These are phyloP conservation scores for Mucor racemosus DNA, from an alignment of 371 early-diverging fungal species.

Conservation along the genomic window DNA sequence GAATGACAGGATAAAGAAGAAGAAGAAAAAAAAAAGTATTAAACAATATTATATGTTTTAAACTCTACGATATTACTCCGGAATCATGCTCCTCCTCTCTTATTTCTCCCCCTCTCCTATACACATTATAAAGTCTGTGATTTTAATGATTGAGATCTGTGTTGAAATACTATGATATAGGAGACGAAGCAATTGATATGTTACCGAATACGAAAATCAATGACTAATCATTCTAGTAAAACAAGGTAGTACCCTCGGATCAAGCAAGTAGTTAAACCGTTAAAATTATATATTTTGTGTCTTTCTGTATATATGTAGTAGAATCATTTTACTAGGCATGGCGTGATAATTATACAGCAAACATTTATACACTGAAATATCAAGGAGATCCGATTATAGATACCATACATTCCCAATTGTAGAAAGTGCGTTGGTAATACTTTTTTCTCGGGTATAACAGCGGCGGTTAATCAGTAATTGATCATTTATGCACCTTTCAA, in stretches of 20 bases:
- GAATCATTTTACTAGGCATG: neutral
- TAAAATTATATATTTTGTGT: neutral
- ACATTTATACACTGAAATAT: neutral
- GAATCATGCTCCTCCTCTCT: slow-evolving; percentile 2
- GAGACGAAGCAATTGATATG: neutral
- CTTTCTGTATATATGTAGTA: neutral
- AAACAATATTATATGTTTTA: neutral
- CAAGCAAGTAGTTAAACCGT: neutral
- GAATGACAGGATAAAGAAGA: slow-evolving; percentile 4
- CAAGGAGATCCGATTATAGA: neutral
- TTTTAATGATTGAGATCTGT: neutral
- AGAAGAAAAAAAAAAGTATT: too few relatives aligned
- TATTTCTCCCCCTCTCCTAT: neutral
- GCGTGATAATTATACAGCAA: neutral
- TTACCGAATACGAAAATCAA: neutral
- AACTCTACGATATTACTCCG: slow-evolving; percentile 1
- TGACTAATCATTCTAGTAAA: neutral
- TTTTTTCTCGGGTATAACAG: slow-evolving; percentile 15
- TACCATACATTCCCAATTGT: neutral
- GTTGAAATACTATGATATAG: neutral
- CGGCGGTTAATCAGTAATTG: slow-evolving; percentile 11
- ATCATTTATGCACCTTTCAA: slow-evolving; percentile 8
- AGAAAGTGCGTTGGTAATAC: neutral
- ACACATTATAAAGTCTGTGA: neutral
- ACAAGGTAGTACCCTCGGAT: neutral